A percentile compares a stretch with the other conserved stretches of the same genome.
These are phyloP conservation scores for Taphrina pruni DNA, from an alignment of 1,139 yeast genomes.

Conservation along the genomic window DNA sequence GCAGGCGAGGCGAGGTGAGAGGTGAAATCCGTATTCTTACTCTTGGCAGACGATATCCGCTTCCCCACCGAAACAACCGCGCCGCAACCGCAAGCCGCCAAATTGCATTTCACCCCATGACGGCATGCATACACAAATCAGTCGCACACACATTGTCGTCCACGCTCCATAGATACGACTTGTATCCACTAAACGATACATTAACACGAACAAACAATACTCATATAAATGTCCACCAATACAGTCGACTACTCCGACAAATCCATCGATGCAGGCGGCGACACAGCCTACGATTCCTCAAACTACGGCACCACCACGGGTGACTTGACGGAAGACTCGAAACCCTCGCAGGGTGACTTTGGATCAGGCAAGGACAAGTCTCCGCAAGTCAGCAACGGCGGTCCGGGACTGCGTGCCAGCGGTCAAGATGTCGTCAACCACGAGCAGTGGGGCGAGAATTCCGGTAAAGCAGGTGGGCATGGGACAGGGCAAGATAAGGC, in stretches of 20 bases:
- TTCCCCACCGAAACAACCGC: conserved; percentile 9
- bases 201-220: neutral
- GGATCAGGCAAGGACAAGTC: conserved; percentile 14
- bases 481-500: conserved; percentile 5
- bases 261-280: conserved; percentile 38
- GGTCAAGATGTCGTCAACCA: conserved; percentile 29
- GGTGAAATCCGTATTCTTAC: neutral
- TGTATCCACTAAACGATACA: too few species aligned
- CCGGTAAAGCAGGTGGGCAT: conserved; percentile 19
- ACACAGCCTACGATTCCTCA: conserved; percentile 30
- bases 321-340: conserved; percentile 12
- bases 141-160: neutral
- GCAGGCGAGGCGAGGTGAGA: neutral
- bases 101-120: neutral
- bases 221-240: conserved; percentile 17
- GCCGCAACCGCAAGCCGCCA: conserved; percentile 3
- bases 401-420: conserved; percentile 12
- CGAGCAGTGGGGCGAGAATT: conserved; percentile 31
- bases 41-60: conserved; percentile 12
- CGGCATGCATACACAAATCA: conserved; percentile 1
- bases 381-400: conserved; percentile 11
- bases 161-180: neutral
- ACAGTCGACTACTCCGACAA: conserved; percentile 31
- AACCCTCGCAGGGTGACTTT: conserved; percentile 29
- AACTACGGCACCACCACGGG: conserved; percentile 37